These are phyloP conservation scores for Leishmania lainsoni DNA, from an alignment of 208 protist genomes.

Conservation along the genomic window DNA sequence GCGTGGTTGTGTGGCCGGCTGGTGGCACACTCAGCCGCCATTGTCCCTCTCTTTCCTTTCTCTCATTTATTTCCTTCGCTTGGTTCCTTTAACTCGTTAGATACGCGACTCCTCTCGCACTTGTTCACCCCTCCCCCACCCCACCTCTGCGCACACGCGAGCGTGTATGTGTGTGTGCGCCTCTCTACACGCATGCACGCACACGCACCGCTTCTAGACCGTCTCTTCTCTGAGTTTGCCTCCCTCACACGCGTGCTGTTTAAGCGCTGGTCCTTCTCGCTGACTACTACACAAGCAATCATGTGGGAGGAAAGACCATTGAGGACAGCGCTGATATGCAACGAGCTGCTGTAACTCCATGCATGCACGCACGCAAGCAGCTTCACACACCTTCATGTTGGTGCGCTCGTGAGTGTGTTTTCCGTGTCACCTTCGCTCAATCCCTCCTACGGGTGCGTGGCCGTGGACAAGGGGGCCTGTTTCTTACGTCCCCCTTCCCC, in stretches of 20 bases:
- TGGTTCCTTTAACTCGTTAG: neutral
- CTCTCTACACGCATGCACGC: too few species aligned
- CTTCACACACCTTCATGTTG: neutral
- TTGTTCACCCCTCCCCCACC: neutral
- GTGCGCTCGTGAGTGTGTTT: neutral
- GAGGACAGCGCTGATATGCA: too few species aligned
- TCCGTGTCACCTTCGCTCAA: constrained; percentile 1
- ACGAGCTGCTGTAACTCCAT: neutral
- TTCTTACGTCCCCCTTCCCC: too few species aligned
- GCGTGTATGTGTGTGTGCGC: neutral
- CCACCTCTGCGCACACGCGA: neutral
- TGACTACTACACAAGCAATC: too few species aligned
- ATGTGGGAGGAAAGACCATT: too few species aligned
- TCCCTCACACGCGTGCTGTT: too few species aligned
- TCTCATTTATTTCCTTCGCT: neutral
- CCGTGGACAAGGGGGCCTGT: neutral
- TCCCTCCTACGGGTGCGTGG: neutral
- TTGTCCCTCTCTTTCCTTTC: neutral
- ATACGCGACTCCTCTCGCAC: neutral
- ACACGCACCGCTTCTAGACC: too few species aligned
- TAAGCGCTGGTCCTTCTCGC: too few species aligned
- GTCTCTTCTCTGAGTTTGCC: too few species aligned
- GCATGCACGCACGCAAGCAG: neutral
- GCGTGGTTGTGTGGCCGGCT: too few species aligned
- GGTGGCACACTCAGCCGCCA: neutral